Base-by-base conservation (phyloP, 2,329 filamentous ascomycete species). In the Alternaria tenuissima region DNA sequence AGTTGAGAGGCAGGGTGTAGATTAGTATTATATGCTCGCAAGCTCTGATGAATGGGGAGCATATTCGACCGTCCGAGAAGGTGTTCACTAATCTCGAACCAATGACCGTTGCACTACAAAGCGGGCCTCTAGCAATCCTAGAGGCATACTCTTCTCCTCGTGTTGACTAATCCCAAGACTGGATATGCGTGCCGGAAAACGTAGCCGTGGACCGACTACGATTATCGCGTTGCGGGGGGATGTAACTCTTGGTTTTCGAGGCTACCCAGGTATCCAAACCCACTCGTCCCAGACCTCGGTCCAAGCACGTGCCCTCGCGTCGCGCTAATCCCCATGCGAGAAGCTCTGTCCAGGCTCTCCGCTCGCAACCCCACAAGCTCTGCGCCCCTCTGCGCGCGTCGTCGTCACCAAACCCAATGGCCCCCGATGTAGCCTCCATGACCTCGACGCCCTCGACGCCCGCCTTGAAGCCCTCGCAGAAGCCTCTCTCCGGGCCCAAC, bases 401-500 rank as follows among this genome's bases (percentile, higher is more conserved):
- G 54, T 56, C 59, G 43, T 48, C 48, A 52, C 54, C 32, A 41
- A 20, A 3, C 20, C 20, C 67, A 68, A 73, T 71, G 69, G 68
- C 67, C 51, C 62, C 64, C 56, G 64, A 70, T 64, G 57, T 65
- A 53, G 55, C 62, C 62, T 60, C 65, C 44, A 47, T 65, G 26
- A 71, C 68, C 49, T 65, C 64, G 54, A 59, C 57, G 41, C 53
- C 64, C n/a, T 46, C 59, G 11, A 61, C 61, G n/a, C 36, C 58
- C 18, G 48, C 63, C 18, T 34, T 62, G 16, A 66, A 66, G 38
- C 30, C 52, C 18, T 48, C 58, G 9, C 66, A 67, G 41, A 72
- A 68, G 52, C 66, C 67, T 7, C 62, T 65, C 4, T 69, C 75
- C 60, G 89, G 91, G 68, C 91, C 91, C 58, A 97, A 96, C 76